Evolutionary conservation across 495 filamentous ascomycete species (phyloP).

Genomic region (Penicillium egyptiacum): DNA sequence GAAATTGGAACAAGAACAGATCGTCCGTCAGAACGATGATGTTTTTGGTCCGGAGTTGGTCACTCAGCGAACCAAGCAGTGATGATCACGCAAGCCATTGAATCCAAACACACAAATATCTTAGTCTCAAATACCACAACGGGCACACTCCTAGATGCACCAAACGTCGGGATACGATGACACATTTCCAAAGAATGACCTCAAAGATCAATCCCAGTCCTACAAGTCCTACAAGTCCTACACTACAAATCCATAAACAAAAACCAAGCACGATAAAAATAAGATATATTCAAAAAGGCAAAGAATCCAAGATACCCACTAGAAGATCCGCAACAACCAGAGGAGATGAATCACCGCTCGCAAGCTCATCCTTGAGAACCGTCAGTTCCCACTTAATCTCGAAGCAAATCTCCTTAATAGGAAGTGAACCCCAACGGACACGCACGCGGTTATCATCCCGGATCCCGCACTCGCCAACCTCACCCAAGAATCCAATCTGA

Average conservation of each 20-base stretch:
- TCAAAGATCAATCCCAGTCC: too few species aligned
- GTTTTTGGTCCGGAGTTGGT: slow-evolving; percentile 47
- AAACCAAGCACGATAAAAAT: not conserved
- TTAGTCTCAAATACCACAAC: not conserved
- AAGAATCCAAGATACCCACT: not conserved
- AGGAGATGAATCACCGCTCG: too few species aligned
- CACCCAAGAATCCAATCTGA: slow-evolving; percentile 1
- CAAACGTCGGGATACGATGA: not conserved
- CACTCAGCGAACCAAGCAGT: slow-evolving; percentile 37
- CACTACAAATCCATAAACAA: not conserved
- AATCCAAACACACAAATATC: not conserved
- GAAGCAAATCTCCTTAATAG: slow-evolving; percentile 7
- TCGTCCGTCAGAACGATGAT: slow-evolving; percentile 26
- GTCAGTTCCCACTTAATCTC: not conserved
- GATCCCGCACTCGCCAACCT: not conserved
- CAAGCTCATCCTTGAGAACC: not conserved
- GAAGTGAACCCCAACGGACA: not conserved
- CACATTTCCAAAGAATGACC: not conserved
- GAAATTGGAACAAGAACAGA: slow-evolving; percentile 37
- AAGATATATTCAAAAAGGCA: slow-evolving; percentile 6
- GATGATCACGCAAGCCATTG: not conserved
- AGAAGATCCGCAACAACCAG: not conserved
- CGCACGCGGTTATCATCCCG: not conserved
- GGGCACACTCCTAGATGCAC: not conserved
- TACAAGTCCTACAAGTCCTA: not conserved